A percentile compares a stretch with the other conserved stretches of the same genome.
Evolutionary conservation across 2,329 filamentous ascomycete species (phyloP).

Genomic region (Pseudogymnoascus sp.): DNA sequence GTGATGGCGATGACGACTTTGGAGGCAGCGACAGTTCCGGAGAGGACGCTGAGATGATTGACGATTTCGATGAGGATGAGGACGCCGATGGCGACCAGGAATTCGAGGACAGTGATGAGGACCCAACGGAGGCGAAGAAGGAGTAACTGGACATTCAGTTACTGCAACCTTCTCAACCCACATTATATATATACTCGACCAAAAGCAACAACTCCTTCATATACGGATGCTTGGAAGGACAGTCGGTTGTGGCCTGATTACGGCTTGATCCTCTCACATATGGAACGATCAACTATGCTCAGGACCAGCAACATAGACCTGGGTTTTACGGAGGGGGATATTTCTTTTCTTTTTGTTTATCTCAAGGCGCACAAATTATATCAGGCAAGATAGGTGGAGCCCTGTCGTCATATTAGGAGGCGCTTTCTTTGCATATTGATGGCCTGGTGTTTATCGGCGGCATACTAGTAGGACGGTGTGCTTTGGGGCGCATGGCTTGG

Average conservation of each 20-base stretch:
- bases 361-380: background rate
- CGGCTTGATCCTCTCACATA: background rate
- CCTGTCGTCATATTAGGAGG: background rate
- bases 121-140: conserved; percentile 17
- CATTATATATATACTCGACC: background rate
- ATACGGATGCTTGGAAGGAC: background rate
- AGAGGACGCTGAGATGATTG: conserved; percentile 54
- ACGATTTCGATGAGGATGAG: conserved; percentile 49
- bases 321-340: background rate
- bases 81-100: conserved; percentile 52
- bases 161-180: background rate
- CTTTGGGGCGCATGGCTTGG: background rate
- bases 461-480: conserved; percentile 5
- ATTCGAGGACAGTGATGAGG: conserved; percentile 36
- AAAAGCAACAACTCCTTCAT: background rate
- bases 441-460: conserved; percentile 2
- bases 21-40: conserved; percentile 61
- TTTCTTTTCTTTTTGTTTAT: background rate
- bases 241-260: background rate
- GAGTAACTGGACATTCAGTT: background rate
- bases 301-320: background rate
- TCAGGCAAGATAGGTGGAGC: background rate
- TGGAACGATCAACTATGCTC: background rate
- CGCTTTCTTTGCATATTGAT: conserved; percentile 3
- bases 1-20: conserved; percentile 70